Evolutionary conservation across 345 rosid species (phyloP).

Genomic region (Pistacia vera): DNA sequence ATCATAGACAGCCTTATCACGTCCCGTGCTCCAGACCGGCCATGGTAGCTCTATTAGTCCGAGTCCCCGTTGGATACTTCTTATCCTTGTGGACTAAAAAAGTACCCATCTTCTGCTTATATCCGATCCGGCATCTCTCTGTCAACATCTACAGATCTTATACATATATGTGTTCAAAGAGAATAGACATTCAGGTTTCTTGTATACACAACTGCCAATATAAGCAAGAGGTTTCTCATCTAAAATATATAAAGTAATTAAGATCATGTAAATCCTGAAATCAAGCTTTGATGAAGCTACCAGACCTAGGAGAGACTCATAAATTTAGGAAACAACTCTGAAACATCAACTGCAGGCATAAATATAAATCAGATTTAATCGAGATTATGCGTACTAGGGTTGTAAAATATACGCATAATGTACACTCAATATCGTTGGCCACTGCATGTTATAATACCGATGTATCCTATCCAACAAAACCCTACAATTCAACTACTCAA

Average conservation of each 20-base stretch:
- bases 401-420: not conserved
- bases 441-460: not conserved
- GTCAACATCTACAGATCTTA: conserved; percentile 26
- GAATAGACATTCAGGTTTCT: not conserved
- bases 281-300: not conserved
- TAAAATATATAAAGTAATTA: too few relatives aligned
- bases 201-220: too few relatives aligned
- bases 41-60: conserved; percentile 95
- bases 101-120: conserved; percentile 97
- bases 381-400: not conserved
- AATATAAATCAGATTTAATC: not conserved
- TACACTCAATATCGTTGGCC: not conserved
- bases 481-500: not conserved
- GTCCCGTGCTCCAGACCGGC: conserved; percentile 99
- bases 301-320: not conserved
- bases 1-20: conserved; percentile 93
- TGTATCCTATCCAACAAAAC: not conserved
- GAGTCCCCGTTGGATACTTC: conserved; percentile 96
- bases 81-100: conserved; percentile 98
- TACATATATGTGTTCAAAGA: not conserved
- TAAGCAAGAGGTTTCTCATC: too few relatives aligned
- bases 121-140: conserved; percentile 90
- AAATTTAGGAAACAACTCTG: not conserved
- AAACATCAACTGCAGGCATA: not conserved
- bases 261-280: not conserved